Conservation (phyloP, 2,329 filamentous ascomycete species). For the Botrytis fragariae region DNA sequence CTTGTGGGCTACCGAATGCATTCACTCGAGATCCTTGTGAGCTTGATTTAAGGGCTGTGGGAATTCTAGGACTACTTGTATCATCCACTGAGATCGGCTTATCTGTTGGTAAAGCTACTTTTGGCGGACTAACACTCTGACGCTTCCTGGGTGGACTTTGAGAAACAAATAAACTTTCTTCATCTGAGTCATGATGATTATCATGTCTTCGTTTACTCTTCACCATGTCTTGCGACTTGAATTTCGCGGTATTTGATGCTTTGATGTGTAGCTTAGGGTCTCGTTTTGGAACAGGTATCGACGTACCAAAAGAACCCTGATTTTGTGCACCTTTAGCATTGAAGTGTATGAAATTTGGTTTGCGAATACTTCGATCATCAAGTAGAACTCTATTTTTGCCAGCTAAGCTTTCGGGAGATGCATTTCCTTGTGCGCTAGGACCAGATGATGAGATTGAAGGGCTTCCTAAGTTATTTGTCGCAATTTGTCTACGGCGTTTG, state of each 20-base stretch:
- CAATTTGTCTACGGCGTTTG: slow-evolving; percentile 6
- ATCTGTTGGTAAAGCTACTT: neutral
- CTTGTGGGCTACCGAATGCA: slow-evolving; percentile 34
- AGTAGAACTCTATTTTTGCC: neutral
- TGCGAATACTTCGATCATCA: slow-evolving; percentile 26
- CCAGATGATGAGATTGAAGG: neutral
- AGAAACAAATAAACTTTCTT: neutral
- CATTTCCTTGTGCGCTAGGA: neutral
- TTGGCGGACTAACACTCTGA: slow-evolving; percentile 21
- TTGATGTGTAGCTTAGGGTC: neutral
- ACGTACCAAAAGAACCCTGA: slow-evolving; percentile 26
- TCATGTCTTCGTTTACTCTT: slow-evolving; percentile 5
- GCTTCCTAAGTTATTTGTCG: neutral
- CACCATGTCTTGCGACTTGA: neutral
- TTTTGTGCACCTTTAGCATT: slow-evolving; percentile 27
- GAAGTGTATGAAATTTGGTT: slow-evolving; percentile 30
- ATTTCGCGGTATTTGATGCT: neutral
- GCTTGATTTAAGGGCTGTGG: slow-evolving; percentile 19
- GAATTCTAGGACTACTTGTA: slow-evolving; percentile 2
- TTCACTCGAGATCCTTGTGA: slow-evolving; percentile 32
- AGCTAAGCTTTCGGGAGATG: neutral
- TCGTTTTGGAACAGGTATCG: neutral
- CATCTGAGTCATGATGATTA: neutral
- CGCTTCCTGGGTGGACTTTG: slow-evolving; percentile 23
- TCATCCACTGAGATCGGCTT: neutral